These are phyloP conservation scores for Populus hybrid DNA, from an alignment of 441 rosid genomes.

Conservation along the genomic window DNA sequence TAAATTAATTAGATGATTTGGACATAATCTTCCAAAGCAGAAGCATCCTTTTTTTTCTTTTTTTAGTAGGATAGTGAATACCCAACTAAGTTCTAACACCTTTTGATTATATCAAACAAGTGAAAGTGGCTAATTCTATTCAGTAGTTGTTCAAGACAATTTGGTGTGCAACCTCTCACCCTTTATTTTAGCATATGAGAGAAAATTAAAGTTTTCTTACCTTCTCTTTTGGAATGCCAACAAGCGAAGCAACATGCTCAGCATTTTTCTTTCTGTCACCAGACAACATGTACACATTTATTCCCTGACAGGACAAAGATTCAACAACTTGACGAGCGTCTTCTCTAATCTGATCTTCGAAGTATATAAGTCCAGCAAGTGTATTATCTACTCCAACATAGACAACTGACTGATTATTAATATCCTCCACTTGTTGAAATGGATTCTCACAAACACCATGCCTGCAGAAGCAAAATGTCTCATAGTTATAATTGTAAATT, in stretches of 20 bases:
- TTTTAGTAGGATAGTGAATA: background rate
- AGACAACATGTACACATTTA: constrained; percentile 83
- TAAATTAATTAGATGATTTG: background rate
- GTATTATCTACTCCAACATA: constrained; percentile 76
- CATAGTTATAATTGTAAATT: background rate
- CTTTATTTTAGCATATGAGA: background rate
- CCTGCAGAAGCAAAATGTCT: constrained; percentile 38
- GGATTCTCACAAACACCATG: constrained; percentile 62
- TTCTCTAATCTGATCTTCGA: constrained; percentile 90
- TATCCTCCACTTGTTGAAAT: constrained; percentile 44
- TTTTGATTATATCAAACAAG: background rate
- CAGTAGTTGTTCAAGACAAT: background rate
- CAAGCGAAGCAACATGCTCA: constrained; percentile 82
- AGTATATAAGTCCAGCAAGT: constrained; percentile 76
- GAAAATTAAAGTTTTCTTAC: constrained; percentile 29
- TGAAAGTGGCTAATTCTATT: background rate
- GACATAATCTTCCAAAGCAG: background rate
- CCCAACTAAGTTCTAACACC: background rate
- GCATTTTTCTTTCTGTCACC: constrained; percentile 89
- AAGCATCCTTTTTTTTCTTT: background rate
- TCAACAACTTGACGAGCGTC: constrained; percentile 83
- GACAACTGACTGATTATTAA: constrained; percentile 67
- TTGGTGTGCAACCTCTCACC: background rate
- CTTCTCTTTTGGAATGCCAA: constrained; percentile 84
- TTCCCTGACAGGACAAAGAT: constrained; percentile 63